Conservation (phyloP, 2,329 filamentous ascomycete species). For the Exophiala oligosperma region DNA sequence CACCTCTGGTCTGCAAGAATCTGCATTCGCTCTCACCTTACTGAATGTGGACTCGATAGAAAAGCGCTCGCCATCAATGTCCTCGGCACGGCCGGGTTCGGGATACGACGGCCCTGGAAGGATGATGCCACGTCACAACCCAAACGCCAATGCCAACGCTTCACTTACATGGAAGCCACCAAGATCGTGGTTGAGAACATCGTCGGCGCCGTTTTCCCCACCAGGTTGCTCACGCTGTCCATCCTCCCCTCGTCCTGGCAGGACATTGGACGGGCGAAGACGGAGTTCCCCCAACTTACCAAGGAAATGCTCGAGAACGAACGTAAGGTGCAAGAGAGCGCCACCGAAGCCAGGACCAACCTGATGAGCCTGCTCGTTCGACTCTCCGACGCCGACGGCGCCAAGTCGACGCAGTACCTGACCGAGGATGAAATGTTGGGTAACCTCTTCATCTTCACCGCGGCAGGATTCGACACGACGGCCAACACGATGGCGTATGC, state of each 20-base stretch:
- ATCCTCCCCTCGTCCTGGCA: slow-evolving; percentile 26
- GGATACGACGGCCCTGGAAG: slow-evolving; percentile 34
- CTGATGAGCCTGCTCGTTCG: slow-evolving; percentile 26
- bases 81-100: slow-evolving; percentile 37
- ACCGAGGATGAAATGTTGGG: slow-evolving; percentile 26
- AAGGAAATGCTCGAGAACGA: slow-evolving; percentile 33
- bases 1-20: not conserved
- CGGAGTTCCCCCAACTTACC: slow-evolving; percentile 32
- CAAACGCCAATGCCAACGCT: slow-evolving; percentile 15
- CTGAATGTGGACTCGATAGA: slow-evolving; percentile 18
- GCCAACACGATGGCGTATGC: slow-evolving; percentile 53
- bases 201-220: slow-evolving; percentile 33
- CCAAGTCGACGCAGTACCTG: slow-evolving; percentile 9
- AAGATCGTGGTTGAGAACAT: slow-evolving; percentile 34
- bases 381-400: slow-evolving; percentile 6
- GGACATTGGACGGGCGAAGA: slow-evolving; percentile 32
- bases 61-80: slow-evolving; percentile 42
- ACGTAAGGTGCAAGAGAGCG: slow-evolving; percentile 14
- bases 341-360: slow-evolving; percentile 34
- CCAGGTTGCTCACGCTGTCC: slow-evolving; percentile 23
- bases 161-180: slow-evolving; percentile 38
- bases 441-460: slow-evolving; percentile 28
- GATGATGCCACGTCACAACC: slow-evolving; percentile 24
- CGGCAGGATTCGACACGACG: slow-evolving; percentile 43
- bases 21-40: too few species aligned